These are phyloP conservation scores for Yarrowia sp. DNA, from an alignment of 805 yeast species.

Conservation along the genomic window DNA sequence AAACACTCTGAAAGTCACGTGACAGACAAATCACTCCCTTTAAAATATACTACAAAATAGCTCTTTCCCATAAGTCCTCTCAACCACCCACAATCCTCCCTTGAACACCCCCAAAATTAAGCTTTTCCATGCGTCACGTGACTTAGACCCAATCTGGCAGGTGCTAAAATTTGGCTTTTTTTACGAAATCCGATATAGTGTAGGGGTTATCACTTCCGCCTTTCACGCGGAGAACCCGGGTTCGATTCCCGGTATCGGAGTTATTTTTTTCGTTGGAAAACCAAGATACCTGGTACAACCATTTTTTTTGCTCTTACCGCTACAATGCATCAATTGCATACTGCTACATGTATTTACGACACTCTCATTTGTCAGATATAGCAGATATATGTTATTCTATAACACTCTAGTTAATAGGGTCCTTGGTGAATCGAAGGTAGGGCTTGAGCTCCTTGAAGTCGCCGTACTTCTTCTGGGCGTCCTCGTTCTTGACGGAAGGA, in stretches of 20 bases:
- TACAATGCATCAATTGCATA: background rate
- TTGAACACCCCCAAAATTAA: background rate
- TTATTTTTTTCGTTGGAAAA: background rate
- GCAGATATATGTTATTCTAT: too few relatives aligned
- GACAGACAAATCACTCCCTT: too few relatives aligned
- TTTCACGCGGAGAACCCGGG: slow-evolving; percentile 27
- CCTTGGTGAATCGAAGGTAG: slow-evolving; percentile 70
- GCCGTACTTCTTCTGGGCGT: slow-evolving; percentile 78
- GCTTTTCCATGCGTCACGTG: background rate
- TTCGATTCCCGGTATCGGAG: slow-evolving; percentile 28
- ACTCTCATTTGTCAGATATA: too few relatives aligned
- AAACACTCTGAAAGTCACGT: background rate
- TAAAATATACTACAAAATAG: background rate
- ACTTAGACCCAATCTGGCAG: background rate
- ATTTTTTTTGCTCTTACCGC: background rate
- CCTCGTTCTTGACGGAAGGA: slow-evolving; percentile 76
- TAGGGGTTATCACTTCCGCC: slow-evolving; percentile 26
- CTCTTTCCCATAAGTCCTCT: background rate
- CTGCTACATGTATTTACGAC: too few relatives aligned
- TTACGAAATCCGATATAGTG: slow-evolving; percentile 28
- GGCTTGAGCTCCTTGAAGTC: slow-evolving; percentile 85
- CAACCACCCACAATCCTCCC: background rate
- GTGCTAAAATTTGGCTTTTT: background rate
- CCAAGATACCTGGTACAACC: background rate
- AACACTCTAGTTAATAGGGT: slow-evolving; percentile 29